Evolutionary conservation across 805 yeast species (phyloP), one percentile per base, ranked within the genome.

Genomic region (Starmerella cellae): DNA sequence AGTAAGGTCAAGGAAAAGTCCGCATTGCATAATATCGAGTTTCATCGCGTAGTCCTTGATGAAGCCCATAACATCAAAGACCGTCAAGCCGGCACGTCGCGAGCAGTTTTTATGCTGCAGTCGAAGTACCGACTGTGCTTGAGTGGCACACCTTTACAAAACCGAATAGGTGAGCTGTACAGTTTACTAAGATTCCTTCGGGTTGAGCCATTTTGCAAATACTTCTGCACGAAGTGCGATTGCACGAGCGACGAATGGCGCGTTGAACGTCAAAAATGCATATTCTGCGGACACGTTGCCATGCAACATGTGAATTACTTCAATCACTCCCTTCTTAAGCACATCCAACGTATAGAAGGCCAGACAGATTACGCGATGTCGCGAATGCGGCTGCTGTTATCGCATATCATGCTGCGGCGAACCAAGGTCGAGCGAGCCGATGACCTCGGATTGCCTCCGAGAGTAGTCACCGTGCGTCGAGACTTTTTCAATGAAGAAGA

Each of bases 1-100:
- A 78, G 81, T 1, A 54, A 74, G 20, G 77, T 81, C 3, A 81
- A 82, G 57, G 94, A 85, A 49, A 68, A 70, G 46, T 78, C 93
- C 19, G 72, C 77, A 0, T 60, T 91, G 31, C 98, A 91, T 57
- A 63, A 71, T 13, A 68, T 82, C 35, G 68, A 73, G 32, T 91
- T 85, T 59, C 80, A 84, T 55, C 66, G 99, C 44, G 94, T 88
- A 8, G 73, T 91, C 14, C 64, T 91, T 39, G 99, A 91, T 63
- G 99, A 91, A 59, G 98, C 98, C 1, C 99, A 91, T 59, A 88
- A 88, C 56, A 88, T 91, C 66, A 91, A 91, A 58, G 97, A 91
- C 60, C 71, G 97, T 45, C 85, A 85, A 42, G 78, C 91, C 41
- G 88, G 88, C 21, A 91, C 98, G 0, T 87, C 97, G 0, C 77